These are phyloP conservation scores for Wickerhamomyces sp. DNA, from an alignment of 1,139 yeast species.

Conservation along the genomic window DNA sequence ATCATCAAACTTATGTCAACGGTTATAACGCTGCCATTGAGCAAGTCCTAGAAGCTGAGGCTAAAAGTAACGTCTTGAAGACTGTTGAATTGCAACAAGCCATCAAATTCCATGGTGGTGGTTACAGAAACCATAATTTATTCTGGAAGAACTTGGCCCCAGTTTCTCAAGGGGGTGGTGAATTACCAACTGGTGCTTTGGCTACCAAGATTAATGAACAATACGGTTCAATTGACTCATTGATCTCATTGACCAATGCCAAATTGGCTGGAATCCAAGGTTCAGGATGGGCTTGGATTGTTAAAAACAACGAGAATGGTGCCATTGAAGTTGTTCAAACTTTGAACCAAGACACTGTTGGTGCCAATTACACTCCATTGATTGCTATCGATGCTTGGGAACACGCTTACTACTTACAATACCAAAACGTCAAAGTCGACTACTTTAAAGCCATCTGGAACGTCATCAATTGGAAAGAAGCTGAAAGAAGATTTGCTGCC, in stretches of 20 bases:
- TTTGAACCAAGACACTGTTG: conserved; percentile 85
- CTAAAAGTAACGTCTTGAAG: conserved; percentile 59
- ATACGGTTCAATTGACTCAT: conserved; percentile 74
- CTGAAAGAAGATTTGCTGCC: conserved; percentile 47
- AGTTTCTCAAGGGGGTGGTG: conserved; percentile 76
- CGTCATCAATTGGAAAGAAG: conserved; percentile 95
- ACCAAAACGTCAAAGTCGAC: conserved; percentile 90
- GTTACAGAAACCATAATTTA: conserved; percentile 79
- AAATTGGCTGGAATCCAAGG: conserved; percentile 93
- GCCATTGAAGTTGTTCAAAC: conserved; percentile 81
- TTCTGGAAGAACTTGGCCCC: conserved; percentile 95
- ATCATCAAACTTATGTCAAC: conserved; percentile 91
- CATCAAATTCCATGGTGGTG: conserved; percentile 95
- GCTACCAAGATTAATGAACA: conserved; percentile 59
- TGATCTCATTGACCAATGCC: conserved; percentile 63
- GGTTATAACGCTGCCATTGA: conserved; percentile 83
- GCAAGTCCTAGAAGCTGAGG: conserved; percentile 67
- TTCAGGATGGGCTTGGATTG: conserved; percentile 97
- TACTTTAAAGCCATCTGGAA: conserved; percentile 97
- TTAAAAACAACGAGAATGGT: conserved; percentile 80
- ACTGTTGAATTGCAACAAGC: conserved; percentile 70
- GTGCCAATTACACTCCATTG: conserved; percentile 69
- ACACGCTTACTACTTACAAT: conserved; percentile 95
- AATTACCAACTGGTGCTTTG: conserved; percentile 59
- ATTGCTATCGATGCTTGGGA: conserved; percentile 98